Base-by-base conservation (phyloP, 768 basidiomycete genomes). In the Serendipita vermifera region DNA sequence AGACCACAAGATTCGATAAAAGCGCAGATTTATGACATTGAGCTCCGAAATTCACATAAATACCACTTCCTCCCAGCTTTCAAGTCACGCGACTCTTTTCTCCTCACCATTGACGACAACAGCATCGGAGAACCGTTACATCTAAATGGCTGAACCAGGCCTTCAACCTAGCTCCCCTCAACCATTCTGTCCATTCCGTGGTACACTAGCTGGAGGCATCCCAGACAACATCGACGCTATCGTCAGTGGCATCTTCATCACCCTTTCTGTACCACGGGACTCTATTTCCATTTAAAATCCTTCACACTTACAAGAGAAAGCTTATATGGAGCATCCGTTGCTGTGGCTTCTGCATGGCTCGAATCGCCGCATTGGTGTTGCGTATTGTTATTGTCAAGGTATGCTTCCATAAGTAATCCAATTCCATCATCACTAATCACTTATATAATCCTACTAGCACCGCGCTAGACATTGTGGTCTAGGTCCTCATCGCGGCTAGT, bases 311-410 rank as follows among this genome's bases (percentile, higher is more conserved):
- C 17, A 31, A 31, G 24, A 51, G 46, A 31, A 51, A 51, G 24
- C 32, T 51, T 51, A 51, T 51, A 15, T 51, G 46, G 46, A 27
- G 24, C 22, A 51, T 51, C 17, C 46, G 26, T 15, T 51, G 46
- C 46, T 51, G 26, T 51, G 46, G 46, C 9, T 51, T 51, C 46
- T 51, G 46, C 32, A 51, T 51, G 46, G 46, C 46, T 22, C 46
- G 46, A 2, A 26, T 51, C 7, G 15, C 22, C 17, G 46, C 46
- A 7, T 29, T 51, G 22, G 26, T 31, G 15, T 51, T 51, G 46
- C 26, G 46, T 15, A 20, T 51, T 51, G 46, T 31, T 5, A 31
- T 29, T n/a, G 46, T 51, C 20, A 51, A 51, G 27, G 46, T 26
- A 31, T n/a, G 46, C 27, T 7, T 51, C 46, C 6, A 13, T 24